Evolutionary conservation across 805 yeast species (phyloP).

Genomic region (Zygosaccharomyces bisporus): DNA sequence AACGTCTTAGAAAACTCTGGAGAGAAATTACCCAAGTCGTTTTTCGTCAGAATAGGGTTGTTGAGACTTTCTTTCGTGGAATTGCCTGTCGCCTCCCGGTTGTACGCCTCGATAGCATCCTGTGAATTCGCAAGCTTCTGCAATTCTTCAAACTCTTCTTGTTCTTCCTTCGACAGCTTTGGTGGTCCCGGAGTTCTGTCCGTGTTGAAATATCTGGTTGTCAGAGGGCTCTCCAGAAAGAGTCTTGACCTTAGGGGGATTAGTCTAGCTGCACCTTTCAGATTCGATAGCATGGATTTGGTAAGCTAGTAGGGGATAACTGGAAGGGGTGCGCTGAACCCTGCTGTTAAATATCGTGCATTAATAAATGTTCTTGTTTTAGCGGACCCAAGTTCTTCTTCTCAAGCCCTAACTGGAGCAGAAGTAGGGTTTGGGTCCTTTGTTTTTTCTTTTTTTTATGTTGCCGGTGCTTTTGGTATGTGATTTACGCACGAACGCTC

Average conservation of each 20-base stretch:
- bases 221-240: not conserved
- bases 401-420: no score
- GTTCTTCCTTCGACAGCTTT: constrained; percentile 34
- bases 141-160: constrained; percentile 82
- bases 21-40: constrained; percentile 60
- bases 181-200: constrained; percentile 34
- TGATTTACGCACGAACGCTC: no score
- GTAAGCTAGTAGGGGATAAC: no score
- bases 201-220: constrained; percentile 13
- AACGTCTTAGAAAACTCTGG: constrained; percentile 72
- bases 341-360: no score
- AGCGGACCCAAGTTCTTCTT: no score
- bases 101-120: constrained; percentile 72
- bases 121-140: constrained; percentile 78
- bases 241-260: not conserved
- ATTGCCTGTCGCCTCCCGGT: constrained; percentile 42
- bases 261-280: not conserved
- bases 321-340: no score
- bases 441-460: no score
- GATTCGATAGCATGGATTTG: constrained; percentile 1
- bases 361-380: no score
- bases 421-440: no score
- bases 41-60: constrained; percentile 38
- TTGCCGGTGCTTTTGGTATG: no score
- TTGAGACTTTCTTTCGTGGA: constrained; percentile 31